These are phyloP conservation scores for Neostapfia colusana DNA, from an alignment of 176 grass and related monocot species.

Conservation along the genomic window DNA sequence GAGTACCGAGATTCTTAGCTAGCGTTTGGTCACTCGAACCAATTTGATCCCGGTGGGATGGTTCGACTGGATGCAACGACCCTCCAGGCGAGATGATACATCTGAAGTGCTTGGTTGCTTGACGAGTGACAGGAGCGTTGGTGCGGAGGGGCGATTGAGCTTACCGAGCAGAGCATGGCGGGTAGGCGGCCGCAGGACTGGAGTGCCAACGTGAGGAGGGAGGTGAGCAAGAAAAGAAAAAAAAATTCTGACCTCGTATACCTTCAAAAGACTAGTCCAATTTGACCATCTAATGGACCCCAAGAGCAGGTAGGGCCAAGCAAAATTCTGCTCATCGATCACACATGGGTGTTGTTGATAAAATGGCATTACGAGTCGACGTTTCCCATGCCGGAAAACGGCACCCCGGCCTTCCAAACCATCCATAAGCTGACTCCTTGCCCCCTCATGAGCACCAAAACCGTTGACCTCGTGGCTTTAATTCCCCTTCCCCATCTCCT, in stretches of 20 bases:
- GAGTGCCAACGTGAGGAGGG: no score
- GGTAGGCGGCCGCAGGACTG: no score
- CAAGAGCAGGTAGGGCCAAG: background rate
- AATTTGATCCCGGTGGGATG: no score
- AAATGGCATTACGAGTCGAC: background rate
- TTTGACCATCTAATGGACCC: background rate
- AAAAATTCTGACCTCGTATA: no score
- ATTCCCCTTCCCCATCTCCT: constrained; percentile 12
- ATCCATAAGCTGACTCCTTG: constrained; percentile 23
- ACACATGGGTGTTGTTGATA: background rate
- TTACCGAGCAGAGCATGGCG: no score
- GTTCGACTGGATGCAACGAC: no score
- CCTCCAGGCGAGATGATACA: no score
- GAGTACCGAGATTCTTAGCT: background rate
- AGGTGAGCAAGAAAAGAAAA: no score
- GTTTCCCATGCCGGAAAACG: constrained; percentile 21
- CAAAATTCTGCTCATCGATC: background rate
- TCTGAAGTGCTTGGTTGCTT: no score
- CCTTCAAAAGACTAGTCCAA: background rate
- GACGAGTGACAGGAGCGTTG: no score
- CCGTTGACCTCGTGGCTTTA: constrained; percentile 48
- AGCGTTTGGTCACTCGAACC: no score
- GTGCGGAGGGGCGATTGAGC: no score
- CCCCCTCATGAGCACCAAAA: constrained; percentile 15
- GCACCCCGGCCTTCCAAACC: background rate